Conservation (phyloP, 2,329 filamentous ascomycete species). For the Trichoderma koningiopsis region DNA sequence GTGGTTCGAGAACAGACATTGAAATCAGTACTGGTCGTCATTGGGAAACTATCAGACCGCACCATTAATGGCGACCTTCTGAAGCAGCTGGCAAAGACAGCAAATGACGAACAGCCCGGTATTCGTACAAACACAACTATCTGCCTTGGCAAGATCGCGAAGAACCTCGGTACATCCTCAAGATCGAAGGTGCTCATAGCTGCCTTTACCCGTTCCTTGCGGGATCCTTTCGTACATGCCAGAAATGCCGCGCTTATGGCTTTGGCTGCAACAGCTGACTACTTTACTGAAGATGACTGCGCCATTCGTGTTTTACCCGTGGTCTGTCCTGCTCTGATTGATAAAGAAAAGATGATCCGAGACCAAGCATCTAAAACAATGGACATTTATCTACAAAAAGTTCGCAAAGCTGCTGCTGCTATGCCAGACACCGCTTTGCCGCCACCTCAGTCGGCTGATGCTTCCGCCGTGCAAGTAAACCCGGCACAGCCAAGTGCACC, state of each 20-base stretch:
- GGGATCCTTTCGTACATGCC: constrained; percentile 94
- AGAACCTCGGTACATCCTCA: constrained; percentile 76
- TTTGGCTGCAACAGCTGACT: constrained; percentile 78
- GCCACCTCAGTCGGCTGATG: constrained; percentile 57
- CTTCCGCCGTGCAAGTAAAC: constrained; percentile 70
- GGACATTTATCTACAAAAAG: constrained; percentile 79
- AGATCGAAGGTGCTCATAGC: constrained; percentile 89
- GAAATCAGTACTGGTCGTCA: constrained; percentile 86
- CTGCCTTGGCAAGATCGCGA: constrained; percentile 93
- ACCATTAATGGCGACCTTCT: constrained; percentile 92
- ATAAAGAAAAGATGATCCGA: constrained; percentile 93
- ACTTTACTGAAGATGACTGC: constrained; percentile 88
- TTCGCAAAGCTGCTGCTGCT: constrained; percentile 73
- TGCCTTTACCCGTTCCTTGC: constrained; percentile 83
- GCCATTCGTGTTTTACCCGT: constrained; percentile 80
- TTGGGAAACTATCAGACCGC: constrained; percentile 87
- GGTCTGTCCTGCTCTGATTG: constrained; percentile 80
- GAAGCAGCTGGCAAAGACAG: constrained; percentile 88
- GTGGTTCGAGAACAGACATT: constrained; percentile 94
- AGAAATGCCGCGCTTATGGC: constrained; percentile 87
- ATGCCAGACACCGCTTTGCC: constrained; percentile 83
- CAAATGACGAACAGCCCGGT: constrained; percentile 95
- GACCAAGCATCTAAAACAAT: constrained; percentile 90
- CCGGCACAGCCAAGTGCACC: constrained; percentile 70
- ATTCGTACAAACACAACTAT: constrained; percentile 99